Evolutionary conservation across 768 basidiomycete genomes (phyloP), one percentile per base, ranked within the genome.

Genomic region (Mycena kentingensis): DNA sequence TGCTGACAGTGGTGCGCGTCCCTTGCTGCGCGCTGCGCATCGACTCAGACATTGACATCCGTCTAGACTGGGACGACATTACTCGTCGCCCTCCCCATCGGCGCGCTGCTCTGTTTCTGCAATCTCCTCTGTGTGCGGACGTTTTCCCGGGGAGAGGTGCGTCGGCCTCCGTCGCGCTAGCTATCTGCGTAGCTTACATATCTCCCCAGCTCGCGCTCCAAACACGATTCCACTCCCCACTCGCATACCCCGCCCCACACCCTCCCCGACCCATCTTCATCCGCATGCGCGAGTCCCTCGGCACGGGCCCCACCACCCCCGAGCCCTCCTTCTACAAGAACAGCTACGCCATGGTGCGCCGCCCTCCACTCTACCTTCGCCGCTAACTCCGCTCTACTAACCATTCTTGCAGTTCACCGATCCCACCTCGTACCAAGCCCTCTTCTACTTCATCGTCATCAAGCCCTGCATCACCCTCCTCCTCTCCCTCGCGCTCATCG

Each of bases 361-460:
- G n/a, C 46, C 15, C 26, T 31, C 15, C 28, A 18, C 28, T 43
- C 25, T 35, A 29, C 46, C 37, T n/a, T 60, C 8, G 35, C n/a
- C 12, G n/a, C 34, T 46, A 15, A 31, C n/a, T 26, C 2, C 38
- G 27, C 41, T 47, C 18, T 13, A 46, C 46, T 46, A 15, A 36
- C 19, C 10, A 39, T 35, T 24, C 8, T 5, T 39, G 18, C 58
- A 90, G 89, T 92, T 92, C 69, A 84, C 85, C 35, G 90, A 92
- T 62, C 72, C 86, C 32, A 88, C 86, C 4, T 88, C 90, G 16
- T 92, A 90, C 67, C 88, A 88, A 71, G 85, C 90, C 0, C 77
- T 93, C 3, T 92, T 93, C 75, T 92, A 93, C 66, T 93, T 93
- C 71, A 78, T 93, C 54, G 87, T 92, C 44, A 84, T 93, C 73